phyloP scores from a whole-genome alignment of 2,329 filamentous ascomycete genomes.

The Venturia carpophila region DNA sequence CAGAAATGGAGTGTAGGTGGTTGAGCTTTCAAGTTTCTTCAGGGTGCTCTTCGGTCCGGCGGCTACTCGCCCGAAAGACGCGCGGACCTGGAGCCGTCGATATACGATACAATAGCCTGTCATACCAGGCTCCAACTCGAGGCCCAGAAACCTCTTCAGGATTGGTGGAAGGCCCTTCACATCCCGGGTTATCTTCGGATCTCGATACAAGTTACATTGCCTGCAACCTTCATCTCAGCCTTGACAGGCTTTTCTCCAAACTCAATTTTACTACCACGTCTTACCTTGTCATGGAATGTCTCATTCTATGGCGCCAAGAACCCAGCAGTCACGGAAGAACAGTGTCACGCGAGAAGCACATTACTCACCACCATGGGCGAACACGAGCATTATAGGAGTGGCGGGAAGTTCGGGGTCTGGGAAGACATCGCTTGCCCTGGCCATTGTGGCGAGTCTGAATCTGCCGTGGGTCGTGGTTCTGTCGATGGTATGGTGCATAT shows the following conservation, averaged over 20 bases:
- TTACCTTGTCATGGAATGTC: background rate
- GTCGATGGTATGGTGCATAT: conserved; percentile 63
- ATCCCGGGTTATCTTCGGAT: no score
- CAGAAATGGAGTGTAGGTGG: no score
- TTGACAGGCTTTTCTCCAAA: no score
- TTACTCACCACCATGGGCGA: conserved; percentile 91
- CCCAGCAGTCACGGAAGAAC: conserved; percentile 4
- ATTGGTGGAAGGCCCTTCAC: no score
- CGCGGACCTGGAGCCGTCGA: background rate
- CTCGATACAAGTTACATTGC: no score
- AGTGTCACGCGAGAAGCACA: conserved; percentile 44
- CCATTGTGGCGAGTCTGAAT: conserved; percentile 83
- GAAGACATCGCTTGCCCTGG: conserved; percentile 88
- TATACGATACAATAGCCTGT: no score
- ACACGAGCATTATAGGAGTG: conserved; percentile 93
- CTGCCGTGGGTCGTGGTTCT: conserved; percentile 97
- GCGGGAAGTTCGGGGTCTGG: conserved; percentile 92
- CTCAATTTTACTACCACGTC: background rate
- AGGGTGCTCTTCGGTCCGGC: background rate
- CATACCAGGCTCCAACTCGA: no score
- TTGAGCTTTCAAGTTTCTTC: background rate
- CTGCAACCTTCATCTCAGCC: no score
- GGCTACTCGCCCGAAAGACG: background rate
- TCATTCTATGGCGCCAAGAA: background rate
- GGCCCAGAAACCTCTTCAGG: no score